Conservation (phyloP, 2,329 filamentous ascomycete genomes). For the Chrysoporthe austroafricana region DNA sequence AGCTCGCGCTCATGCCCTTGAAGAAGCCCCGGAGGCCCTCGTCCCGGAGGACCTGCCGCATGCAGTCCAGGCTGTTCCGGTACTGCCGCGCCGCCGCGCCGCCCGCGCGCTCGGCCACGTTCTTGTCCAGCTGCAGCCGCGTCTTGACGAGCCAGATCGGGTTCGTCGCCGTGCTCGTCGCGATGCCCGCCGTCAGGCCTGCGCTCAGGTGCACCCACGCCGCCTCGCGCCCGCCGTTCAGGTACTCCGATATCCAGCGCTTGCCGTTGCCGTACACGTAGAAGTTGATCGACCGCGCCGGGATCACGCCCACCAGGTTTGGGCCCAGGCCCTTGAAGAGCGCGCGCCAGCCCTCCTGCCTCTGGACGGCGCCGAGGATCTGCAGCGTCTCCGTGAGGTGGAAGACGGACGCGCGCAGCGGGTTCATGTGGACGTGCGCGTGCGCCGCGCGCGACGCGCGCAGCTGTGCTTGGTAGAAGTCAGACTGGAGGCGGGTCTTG, state of each 20-base stretch:
- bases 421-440: conserved; percentile 61
- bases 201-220: conserved; percentile 79
- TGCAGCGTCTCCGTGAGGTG: conserved; percentile 86
- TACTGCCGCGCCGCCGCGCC: conserved; percentile 68
- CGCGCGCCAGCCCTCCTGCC: conserved; percentile 80
- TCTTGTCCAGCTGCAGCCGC: conserved; percentile 87
- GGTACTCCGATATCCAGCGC: conserved; percentile 73
- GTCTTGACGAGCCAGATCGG: conserved; percentile 98
- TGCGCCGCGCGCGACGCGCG: conserved; percentile 66
- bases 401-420: conserved; percentile 67
- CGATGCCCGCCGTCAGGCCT: conserved; percentile 77
- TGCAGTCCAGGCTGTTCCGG: conserved; percentile 85
- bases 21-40: conserved; percentile 86
- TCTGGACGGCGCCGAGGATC: conserved; percentile 80
- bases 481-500: conserved; percentile 90
- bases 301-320: conserved; percentile 87
- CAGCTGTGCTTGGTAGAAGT: conserved; percentile 89
- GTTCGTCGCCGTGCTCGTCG: conserved; percentile 89
- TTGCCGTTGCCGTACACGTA: conserved; percentile 94
- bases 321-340: conserved; percentile 93
- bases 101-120: conserved; percentile 65
- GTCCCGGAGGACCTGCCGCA: conserved; percentile 76
- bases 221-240: conserved; percentile 71
- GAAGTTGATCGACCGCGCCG: conserved; percentile 90
- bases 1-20: conserved; percentile 88